phyloP scores from a whole-genome alignment of 169 alveolate genomes.

The Miamiensis avidus region DNA sequence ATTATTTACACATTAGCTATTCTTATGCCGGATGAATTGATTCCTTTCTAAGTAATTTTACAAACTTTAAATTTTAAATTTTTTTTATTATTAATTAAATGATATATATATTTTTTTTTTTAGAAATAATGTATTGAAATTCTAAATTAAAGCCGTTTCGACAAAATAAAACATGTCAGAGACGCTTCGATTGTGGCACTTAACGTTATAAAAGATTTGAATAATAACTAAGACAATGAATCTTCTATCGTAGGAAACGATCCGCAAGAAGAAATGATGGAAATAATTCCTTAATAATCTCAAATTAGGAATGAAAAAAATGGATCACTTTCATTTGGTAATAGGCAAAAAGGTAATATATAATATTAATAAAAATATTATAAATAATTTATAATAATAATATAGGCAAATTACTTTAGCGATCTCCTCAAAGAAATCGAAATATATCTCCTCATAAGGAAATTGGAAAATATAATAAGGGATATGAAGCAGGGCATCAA shows the following conservation, averaged over 20 bases:
- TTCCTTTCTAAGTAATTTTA: not conserved
- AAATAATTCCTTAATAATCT: too few relatives aligned
- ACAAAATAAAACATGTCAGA: constrained; percentile 24
- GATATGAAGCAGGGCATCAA: not conserved
- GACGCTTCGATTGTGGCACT: constrained; percentile 10
- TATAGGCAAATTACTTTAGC: not conserved
- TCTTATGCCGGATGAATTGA: constrained; percentile 3
- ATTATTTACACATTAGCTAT: constrained; percentile 8
- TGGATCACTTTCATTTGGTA: too few relatives aligned
- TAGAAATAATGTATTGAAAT: not conserved
- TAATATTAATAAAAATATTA: too few relatives aligned
- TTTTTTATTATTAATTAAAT: too few relatives aligned
- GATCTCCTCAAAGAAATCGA: not conserved
- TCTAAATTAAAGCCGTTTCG: constrained; percentile 7
- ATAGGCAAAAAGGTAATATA: too few relatives aligned
- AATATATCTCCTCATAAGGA: not conserved
- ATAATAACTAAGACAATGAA: not conserved
- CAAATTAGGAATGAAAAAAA: too few relatives aligned
- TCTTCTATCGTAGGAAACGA: not conserved
- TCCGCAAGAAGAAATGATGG: not conserved
- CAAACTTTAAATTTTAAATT: too few relatives aligned
- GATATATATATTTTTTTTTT: too few relatives aligned
- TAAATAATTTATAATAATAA: too few relatives aligned
- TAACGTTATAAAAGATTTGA: not conserved
- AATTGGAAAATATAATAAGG: not conserved